Percentiles rank a stretch among this genome's conserved stretches.
phyloP scores from a whole-genome alignment of 2,329 filamentous ascomycete species.

The Alternaria triticina region DNA sequence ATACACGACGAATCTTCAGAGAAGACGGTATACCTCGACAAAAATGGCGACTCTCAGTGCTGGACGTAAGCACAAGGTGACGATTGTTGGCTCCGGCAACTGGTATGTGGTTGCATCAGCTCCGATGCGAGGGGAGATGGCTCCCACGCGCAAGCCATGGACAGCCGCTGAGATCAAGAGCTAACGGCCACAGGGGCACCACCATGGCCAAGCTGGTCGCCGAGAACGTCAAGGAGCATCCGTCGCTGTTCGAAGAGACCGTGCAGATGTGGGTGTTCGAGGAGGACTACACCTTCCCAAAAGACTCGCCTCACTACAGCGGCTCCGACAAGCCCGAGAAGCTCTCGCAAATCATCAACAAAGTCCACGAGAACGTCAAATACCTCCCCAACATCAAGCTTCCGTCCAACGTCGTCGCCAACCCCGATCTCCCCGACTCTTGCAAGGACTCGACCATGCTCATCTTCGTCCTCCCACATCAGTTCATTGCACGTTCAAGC shows the following conservation, averaged over 20 bases:
- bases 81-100: slow-evolving; percentile 93
- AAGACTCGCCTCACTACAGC: slow-evolving; percentile 76
- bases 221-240: slow-evolving; percentile 82
- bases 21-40: slow-evolving; percentile 14
- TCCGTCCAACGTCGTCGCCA: slow-evolving; percentile 82
- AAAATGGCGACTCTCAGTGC: slow-evolving; percentile 58
- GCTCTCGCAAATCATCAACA: slow-evolving; percentile 90
- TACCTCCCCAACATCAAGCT: slow-evolving; percentile 90
- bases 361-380: slow-evolving; percentile 93
- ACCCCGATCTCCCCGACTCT: slow-evolving; percentile 78
- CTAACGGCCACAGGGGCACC: slow-evolving; percentile 72
- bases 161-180: neutral
- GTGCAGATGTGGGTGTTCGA: slow-evolving; percentile 99
- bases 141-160: neutral
- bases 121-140: neutral
- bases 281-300: slow-evolving; percentile 79
- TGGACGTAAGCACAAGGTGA: slow-evolving; percentile 85
- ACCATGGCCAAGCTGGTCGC: slow-evolving; percentile 97
- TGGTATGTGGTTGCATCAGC: slow-evolving; percentile 66
- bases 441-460: slow-evolving; percentile 86
- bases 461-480: slow-evolving; percentile 95
- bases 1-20: neutral
- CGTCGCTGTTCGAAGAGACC: slow-evolving; percentile 81
- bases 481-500: slow-evolving; percentile 91
- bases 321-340: slow-evolving; percentile 73